Evolutionary conservation across 805 yeast genomes (phyloP), one percentile per base, ranked within the genome.

Genomic region (Danielozyma ontarioensis): DNA sequence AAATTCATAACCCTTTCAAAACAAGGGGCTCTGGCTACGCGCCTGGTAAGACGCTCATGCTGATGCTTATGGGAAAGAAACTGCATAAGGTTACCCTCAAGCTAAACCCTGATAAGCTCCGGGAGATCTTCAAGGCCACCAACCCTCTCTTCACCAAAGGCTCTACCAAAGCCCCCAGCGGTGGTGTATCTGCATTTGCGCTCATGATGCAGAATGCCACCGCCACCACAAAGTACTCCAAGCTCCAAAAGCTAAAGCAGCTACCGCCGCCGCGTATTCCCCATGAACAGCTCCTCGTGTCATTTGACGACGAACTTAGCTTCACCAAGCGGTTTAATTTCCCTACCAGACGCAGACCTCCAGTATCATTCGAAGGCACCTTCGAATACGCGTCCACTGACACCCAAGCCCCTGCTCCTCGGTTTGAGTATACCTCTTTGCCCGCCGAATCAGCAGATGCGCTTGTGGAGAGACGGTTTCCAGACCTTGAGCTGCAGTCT

Each of bases 181-280:
- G 39, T 3, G 45, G 41, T 11, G 35, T 34, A 2, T 44, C 58
- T 5, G 58, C 62, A 4, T 67, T 70, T 36, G 55, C 44, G 13
- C 58, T 62, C 34, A 65, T 71, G 64, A 62, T 69, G 57, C 52
- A 58, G 3, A 53, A 62, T 2, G 46, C 60, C 10, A 48, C 43
- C 27, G 37, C 43, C 11, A 36, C 54, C 4, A 41, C 36, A 5
- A 57, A 59, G 33, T 36, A 55, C 17, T 55, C 62, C 2, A 53
- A 59, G 2, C 40, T 58, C 3, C 62, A 55, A 27, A 59, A 55
- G 35, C 42, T 62, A 18, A 56, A 55, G 31, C 55, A 48, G 18
- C 46, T 70, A 30, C 42, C 44, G 2, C 61, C 66, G 3, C 68
- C 67, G 0, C 29, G 33, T 2, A 29, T 71, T 2, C 36, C 42